Evolutionary conservation across 768 basidiomycete species (phyloP), one percentile per base, ranked within the genome.

Genomic region (Podaxis sp.): DNA sequence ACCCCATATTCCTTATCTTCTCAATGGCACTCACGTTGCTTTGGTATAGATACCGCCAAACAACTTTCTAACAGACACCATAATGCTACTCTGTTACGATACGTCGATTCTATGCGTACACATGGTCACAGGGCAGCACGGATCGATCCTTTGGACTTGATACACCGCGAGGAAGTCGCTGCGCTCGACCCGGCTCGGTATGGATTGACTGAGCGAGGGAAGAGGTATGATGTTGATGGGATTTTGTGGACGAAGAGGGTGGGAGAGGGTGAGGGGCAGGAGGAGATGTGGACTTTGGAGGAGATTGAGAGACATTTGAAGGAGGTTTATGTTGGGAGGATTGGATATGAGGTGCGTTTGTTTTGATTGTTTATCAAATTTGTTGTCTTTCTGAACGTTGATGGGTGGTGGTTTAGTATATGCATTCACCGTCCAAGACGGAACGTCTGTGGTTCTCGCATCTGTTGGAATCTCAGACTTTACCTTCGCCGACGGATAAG

Each of bases 391-490:
- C 16, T 21, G 36, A 51, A 13, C n/a, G 9, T 21, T 27, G 44
- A 58, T 48, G 2, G 46, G 35, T 3, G 23, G 23, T 23, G 23
- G 23, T 23, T 23, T 59, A 80, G 81, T 94, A 88, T 61, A 92
- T 93, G 90, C 91, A 95, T 71, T 89, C 90, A 11, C 88, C 90
- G 0, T 87, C 83, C 61, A 93, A 92, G 76, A 89, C 87, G 0
- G 93, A 94, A 73, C 82, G 91, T 0, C 78, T 91, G 4, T 96
- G 93, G 93, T 95, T 95, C 74, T 89, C 92, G 0, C 88, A 90
- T 67, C 77, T 91, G 14, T 79, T 97, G 7, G 95, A 97, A 73
- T 86, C 86, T 2, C 78, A 81, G 60, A 71, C 73, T 5, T 60
- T 76, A 25, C 76, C 79, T 3, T 71, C 73, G 1, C 66, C 73